Base-by-base conservation (phyloP, 805 yeast species). In the Yamadazyma endophytica region DNA sequence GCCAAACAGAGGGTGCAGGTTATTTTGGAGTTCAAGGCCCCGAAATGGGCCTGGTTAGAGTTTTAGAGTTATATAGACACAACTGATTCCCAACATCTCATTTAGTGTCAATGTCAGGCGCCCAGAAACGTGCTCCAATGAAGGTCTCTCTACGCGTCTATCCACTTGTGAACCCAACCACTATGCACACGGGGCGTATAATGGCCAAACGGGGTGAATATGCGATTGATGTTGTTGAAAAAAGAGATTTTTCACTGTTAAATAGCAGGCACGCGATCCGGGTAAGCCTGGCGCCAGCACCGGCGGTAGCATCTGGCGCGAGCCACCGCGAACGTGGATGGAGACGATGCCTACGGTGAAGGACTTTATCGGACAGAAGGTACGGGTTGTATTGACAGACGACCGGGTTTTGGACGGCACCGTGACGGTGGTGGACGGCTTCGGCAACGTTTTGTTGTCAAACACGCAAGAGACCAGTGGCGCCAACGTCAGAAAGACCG, bases 41-140 rank as follows among this genome's bases (percentile, higher is more conserved):
- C n/a, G n/a, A n/a, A n/a, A n/a, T n/a, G n/a, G n/a, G n/a, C n/a
- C n/a, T n/a, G n/a, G n/a, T n/a, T n/a, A n/a, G n/a, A n/a, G n/a
- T n/a, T n/a, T n/a, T n/a, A n/a, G n/a, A n/a, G n/a, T n/a, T 5
- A 56, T 61, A 49, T 61, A 60, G 67, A 45, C 64, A 59, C 66
- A 60, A 61, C 68, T 61, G 68, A 61, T 61, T 61, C 68, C 68
- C 68, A 61, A 49, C 53, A 51, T 59, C 52, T 61, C 68, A 61
- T 46, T 15, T 31, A 32, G 29, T 48, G 61, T 61, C 68, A 61
- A 59, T 53, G 57, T 45, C 68, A 49, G 68, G 68, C 65, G 68
- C 68, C 68, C 68, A 61, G 68, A 45, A 61, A 61, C 68, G 66
- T 58, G 61, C 68, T 56, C 64, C 64, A 40, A 44, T n/a, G 33